Base-by-base conservation (phyloP, 257 asterid genomes). In the Solanum rostratum region DNA sequence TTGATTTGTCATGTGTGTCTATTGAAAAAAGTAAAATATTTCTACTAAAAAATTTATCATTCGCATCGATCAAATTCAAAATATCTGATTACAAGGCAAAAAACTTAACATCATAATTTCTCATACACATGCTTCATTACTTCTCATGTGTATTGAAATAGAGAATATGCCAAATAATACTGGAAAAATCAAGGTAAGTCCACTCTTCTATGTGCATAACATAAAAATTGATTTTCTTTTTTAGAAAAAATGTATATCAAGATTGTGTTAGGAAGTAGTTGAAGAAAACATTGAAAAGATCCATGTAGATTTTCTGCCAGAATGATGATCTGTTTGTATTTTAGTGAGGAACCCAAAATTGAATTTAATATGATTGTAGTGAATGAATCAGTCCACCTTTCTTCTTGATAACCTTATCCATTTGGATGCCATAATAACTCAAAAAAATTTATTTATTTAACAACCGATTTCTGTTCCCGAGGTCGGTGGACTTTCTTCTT, bases 401-500 rank as follows among this genome's bases (percentile, higher is more conserved):
- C 57, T 62, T 49, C 29, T 60, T 82, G 85, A 63, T 49, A 49
- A 57, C 81, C 85, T 49, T 68, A 83, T 68, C 85, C 85, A 83
- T 49, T 73, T 49, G 53, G 81, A 50, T 50, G 66, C 81, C 85
- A 66, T 24, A 83, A 33, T 6, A 66, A 73, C 85, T 30, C 29
- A 1, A 83, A 30, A 3, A 24, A 45, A 50, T 3, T 13, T 6
- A 66, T 83, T 81, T 59, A 82, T 46, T 27, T 18, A 68, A 83
- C 68, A 24, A 50, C 46, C 80, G 12, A 50, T 41, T 73, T 50
- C 65, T 41, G 2, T 68, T 83, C 85, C 85, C 85, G 33, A 83
- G 60, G 81, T 30, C 33, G 27, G 63, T 50, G 63, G 0, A 80
- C 27, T 66, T 83, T 10, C 15, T 68, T 37, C 50, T 33, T 16